Conservation (phyloP, 306 rosid genomes). For the Elaeagnus macrophylla region DNA sequence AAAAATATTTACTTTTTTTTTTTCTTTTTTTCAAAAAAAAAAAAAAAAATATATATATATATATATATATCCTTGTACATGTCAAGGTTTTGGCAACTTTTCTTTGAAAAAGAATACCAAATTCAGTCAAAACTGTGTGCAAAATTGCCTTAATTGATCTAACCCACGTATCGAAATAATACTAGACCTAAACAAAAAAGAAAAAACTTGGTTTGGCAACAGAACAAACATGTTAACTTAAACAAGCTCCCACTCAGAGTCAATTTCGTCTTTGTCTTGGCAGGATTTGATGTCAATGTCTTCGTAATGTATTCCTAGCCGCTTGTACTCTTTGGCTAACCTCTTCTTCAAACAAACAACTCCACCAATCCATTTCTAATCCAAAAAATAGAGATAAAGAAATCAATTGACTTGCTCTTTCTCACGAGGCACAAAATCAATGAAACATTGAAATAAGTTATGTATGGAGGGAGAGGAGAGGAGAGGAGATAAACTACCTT, state of each 20-base stretch:
- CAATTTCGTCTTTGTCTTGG: slow-evolving; percentile 1
- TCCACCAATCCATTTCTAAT: slow-evolving; percentile 58
- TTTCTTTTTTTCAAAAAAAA: no score
- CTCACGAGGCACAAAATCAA: no score
- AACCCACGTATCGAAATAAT: no score
- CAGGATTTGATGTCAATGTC: slow-evolving; percentile 36
- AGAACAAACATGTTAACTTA: no score
- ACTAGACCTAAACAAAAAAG: no score
- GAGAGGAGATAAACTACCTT: slow-evolving; percentile 39
- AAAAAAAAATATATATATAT: no score
- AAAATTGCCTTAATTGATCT: slow-evolving; percentile 1
- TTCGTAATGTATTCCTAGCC: slow-evolving; percentile 76
- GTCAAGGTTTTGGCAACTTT: slow-evolving; percentile 4
- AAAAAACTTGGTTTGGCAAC: no score
- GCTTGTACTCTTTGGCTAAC: slow-evolving; percentile 66
- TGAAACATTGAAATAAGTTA: not conserved
- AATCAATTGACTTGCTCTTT: no score
- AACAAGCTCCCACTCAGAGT: no score
- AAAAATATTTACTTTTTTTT: no score
- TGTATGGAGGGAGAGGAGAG: not conserved
- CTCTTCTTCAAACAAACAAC: slow-evolving; percentile 62
- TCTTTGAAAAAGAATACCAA: not conserved
- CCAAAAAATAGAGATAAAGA: not conserved
- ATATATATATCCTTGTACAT: no score
- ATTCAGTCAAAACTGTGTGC: slow-evolving; percentile 50